Conservation (phyloP, 2,329 filamentous ascomycete genomes). For the Dryadomyces quercivorus region DNA sequence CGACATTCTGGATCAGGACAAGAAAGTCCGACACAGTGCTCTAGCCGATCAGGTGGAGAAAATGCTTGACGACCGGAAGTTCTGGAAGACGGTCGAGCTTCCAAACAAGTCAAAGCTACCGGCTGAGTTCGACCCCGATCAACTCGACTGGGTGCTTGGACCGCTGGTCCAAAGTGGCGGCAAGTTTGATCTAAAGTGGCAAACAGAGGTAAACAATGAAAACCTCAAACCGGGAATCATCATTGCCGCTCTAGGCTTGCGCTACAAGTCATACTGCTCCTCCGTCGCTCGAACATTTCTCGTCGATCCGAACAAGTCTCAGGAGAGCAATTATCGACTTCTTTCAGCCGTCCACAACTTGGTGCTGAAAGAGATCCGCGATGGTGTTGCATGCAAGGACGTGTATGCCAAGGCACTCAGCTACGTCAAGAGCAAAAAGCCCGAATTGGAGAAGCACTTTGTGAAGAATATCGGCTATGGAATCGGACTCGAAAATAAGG, state of each 20-base stretch:
- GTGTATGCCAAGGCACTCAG: constrained; percentile 78
- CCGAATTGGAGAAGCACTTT: constrained; percentile 90
- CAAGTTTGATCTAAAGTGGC: constrained; percentile 81
- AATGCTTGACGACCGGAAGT: constrained; percentile 88
- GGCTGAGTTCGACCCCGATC: constrained; percentile 70
- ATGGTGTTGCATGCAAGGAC: constrained; percentile 77
- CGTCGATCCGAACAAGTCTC: constrained; percentile 91
- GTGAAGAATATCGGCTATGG: constrained; percentile 84
- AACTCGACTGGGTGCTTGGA: constrained; percentile 89
- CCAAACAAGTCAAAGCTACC: constrained; percentile 65
- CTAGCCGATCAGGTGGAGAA: constrained; percentile 79
- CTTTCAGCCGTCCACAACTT: constrained; percentile 73
- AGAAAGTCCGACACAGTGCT: constrained; percentile 84
- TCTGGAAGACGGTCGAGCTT: constrained; percentile 71
- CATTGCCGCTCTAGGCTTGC: constrained; percentile 77
- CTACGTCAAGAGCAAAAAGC: constrained; percentile 79
- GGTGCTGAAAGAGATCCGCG: constrained; percentile 82
- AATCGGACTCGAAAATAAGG: constrained; percentile 84
- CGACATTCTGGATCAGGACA: constrained; percentile 85
- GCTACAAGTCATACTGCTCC: constrained; percentile 93
- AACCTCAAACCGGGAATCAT: constrained; percentile 85
- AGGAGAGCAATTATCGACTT: constrained; percentile 89
- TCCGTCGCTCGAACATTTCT: constrained; percentile 88
- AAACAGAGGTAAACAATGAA: constrained; percentile 66
- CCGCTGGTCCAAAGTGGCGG: constrained; percentile 92